A percentile compares a stretch with the other conserved stretches of the same genome.
Evolutionary conservation across 2,329 filamentous ascomycete genomes (phyloP).

Genomic region (Polychaeton citri): DNA sequence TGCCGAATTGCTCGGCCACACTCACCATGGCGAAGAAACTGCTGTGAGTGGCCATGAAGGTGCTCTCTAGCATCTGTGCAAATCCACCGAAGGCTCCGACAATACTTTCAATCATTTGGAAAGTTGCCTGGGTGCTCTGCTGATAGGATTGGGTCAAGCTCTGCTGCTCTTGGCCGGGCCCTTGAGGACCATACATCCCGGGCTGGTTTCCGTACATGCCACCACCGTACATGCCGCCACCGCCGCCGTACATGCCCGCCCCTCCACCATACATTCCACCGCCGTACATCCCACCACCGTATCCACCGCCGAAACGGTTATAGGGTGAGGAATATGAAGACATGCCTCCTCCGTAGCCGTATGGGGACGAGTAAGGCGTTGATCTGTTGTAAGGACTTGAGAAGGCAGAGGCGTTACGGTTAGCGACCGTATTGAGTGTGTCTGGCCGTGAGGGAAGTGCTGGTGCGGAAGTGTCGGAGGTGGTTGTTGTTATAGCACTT

Average conservation of each 20-base stretch:
- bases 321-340: constrained; percentile 43
- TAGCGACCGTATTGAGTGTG: constrained; percentile 64
- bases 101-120: constrained; percentile 95
- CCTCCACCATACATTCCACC: constrained; percentile 15
- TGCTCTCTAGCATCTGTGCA: constrained; percentile 98
- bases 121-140: constrained; percentile 89
- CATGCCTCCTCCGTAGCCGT: constrained; percentile 29
- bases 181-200: constrained; percentile 38
- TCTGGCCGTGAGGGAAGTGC: constrained; percentile 69
- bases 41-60: constrained; percentile 98
- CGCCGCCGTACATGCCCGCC: constrained; percentile 13
- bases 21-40: constrained; percentile 99
- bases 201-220: constrained; percentile 29
- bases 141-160: constrained; percentile 92
- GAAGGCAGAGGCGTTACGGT: constrained; percentile 78
- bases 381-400: constrained; percentile 33
- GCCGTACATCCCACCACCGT: constrained; percentile 28
- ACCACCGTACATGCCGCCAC: constrained; percentile 19
- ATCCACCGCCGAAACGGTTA: constrained; percentile 35
- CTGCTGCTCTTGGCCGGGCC: constrained; percentile 65
- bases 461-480: constrained; percentile 38
- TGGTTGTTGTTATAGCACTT: constrained; percentile 30
- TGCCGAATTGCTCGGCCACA: constrained; percentile 93
- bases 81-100: constrained; percentile 95
- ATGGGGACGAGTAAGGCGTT: constrained; percentile 26